Evolutionary conservation across 2,329 filamentous ascomycete species (phyloP).

Genomic region (Aspergillus melleus): DNA sequence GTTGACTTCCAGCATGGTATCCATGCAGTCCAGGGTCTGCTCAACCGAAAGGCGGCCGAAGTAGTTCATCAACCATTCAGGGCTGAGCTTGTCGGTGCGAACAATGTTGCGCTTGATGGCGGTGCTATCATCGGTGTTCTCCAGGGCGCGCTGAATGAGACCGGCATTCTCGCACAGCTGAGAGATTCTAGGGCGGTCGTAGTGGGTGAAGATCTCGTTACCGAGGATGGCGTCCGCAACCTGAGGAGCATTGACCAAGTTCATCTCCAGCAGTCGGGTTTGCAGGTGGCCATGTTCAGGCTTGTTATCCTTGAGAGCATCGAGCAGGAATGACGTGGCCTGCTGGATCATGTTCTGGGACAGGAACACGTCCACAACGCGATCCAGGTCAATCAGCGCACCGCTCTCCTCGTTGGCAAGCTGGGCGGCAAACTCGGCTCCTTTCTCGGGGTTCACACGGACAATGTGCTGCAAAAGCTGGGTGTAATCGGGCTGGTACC

Average conservation of each 20-base stretch:
- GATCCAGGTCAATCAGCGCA: conserved; percentile 85
- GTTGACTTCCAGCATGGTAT: conserved; percentile 95
- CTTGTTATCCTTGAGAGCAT: conserved; percentile 91
- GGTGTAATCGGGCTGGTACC: conserved; percentile 95
- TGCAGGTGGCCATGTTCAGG: conserved; percentile 92
- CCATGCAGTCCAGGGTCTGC: conserved; percentile 88
- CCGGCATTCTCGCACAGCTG: conserved; percentile 91
- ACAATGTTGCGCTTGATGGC: conserved; percentile 89
- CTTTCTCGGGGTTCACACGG: conserved; percentile 87
- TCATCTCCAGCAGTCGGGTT: conserved; percentile 96
- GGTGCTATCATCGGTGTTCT: conserved; percentile 89
- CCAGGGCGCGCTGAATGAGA: conserved; percentile 80
- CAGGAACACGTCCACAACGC: conserved; percentile 96
- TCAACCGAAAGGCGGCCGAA: conserved; percentile 95
- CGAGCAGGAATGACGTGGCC: conserved; percentile 94
- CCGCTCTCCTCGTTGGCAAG: conserved; percentile 87
- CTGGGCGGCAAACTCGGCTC: conserved; percentile 88
- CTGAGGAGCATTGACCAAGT: conserved; percentile 91
- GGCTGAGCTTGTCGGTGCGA: conserved; percentile 77
- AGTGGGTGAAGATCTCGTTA: conserved; percentile 98
- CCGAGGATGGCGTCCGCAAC: conserved; percentile 96
- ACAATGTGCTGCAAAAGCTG: conserved; percentile 90
- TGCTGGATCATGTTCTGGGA: conserved; percentile 97
- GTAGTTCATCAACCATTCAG: conserved; percentile 88
- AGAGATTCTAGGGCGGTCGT: conserved; percentile 86